Base-by-base conservation (phyloP, 2,329 filamentous ascomycete genomes). In the Arachnopeziza araneosa region DNA sequence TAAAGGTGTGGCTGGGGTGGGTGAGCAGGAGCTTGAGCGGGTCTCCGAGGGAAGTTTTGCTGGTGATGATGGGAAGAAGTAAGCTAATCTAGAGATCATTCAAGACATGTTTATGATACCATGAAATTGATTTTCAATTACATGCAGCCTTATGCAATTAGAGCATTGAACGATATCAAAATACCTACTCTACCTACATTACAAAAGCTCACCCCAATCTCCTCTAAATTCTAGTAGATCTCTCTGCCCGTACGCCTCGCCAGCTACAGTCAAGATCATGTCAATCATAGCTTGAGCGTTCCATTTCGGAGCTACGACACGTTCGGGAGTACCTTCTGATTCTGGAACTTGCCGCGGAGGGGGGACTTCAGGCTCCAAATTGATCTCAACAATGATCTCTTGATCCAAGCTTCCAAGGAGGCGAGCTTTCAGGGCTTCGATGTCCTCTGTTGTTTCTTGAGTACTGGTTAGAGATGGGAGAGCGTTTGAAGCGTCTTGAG, bases 181-280 rank as follows among this genome's bases (percentile, higher is more conserved):
- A 60, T 56, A 56, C 58, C 58, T 56, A 60, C 53, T 22, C 54
- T 12, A 23, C 9, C 9, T 24, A 62, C 60, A 57, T 24, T 55
- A 44, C 36, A 44, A 44, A 19, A 44, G 12, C 12, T 44, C 56
- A n/a, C 49, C 64, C 80, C 82, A 84, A 21, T 75, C 60, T 60
- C 88, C 83, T 60, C 91, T 83, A 63, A 87, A 89, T 68, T 89
- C 85, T 54, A 97, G 80, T 63, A 97, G 75, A 74, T 98, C 93
- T 65, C 88, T 82, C 75, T 98, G 93, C 1, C 93, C 92, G 75
- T 93, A 98, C 66, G 90, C 85, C 75, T 96, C 92, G 68, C 91
- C 93, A 54, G 89, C 87, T 44, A 97, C 82, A 0, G 90, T 95
- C 66, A 97, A 78, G 57, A 97, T 90, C 91, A 96, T 96, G 75